Evolutionary conservation across 805 yeast species (phyloP).

Genomic region (Zygosaccharomyces siamensis): DNA sequence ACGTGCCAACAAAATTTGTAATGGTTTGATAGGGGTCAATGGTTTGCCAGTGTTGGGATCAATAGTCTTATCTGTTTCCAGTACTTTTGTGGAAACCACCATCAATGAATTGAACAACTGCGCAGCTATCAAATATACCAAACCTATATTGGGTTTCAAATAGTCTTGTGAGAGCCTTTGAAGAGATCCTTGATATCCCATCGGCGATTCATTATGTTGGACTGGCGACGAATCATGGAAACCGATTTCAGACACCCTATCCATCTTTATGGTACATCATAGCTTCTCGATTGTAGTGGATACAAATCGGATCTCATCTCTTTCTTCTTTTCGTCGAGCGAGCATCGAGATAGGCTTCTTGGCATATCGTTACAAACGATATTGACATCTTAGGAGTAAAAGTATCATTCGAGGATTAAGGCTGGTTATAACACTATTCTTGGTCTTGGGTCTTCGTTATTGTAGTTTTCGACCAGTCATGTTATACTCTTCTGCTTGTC

Average conservation of each 20-base stretch:
- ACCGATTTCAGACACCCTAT: background rate
- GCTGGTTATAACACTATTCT: too few species aligned
- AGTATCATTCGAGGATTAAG: background rate
- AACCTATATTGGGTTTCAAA: conserved; percentile 45
- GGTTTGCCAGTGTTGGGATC: conserved; percentile 32
- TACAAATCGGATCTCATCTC: background rate
- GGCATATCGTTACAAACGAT: background rate
- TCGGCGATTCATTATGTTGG: background rate
- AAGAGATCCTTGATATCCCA: background rate
- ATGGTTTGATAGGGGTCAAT: conserved; percentile 58
- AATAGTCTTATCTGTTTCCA: conserved; percentile 60
- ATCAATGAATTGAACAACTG: conserved; percentile 74
- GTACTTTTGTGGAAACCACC: conserved; percentile 70
- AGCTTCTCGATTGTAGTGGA: background rate
- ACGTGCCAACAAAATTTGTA: conserved; percentile 71
- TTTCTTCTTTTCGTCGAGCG: background rate
- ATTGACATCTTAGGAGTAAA: background rate
- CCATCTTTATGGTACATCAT: background rate
- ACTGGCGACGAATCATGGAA: background rate
- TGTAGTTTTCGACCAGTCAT: too few species aligned
- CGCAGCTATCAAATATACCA: conserved; percentile 51
- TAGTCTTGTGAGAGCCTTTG: conserved; percentile 16
- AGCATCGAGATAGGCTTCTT: background rate
- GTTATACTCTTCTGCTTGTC: too few species aligned
- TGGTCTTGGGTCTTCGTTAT: too few species aligned